A percentile compares a stretch with the other conserved stretches of the same genome.
Evolutionary conservation across 1,284 basidiomycete species (phyloP).

Genomic region (Malassezia slooffiae): DNA sequence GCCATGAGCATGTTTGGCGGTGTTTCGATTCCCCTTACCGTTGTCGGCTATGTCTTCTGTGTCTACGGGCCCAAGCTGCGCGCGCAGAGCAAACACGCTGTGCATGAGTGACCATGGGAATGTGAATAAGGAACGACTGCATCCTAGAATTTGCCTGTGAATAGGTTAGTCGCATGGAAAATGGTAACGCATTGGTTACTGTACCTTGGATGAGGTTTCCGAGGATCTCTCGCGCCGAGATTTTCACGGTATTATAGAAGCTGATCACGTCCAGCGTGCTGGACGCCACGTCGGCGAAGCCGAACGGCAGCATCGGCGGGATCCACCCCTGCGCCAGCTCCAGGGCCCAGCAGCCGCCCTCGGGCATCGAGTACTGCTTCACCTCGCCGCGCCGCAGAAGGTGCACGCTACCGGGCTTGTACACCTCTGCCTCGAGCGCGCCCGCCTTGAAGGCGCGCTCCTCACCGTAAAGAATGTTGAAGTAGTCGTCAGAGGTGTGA

Average conservation of each 20-base stretch:
- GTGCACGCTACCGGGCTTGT: conserved; percentile 63
- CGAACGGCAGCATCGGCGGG: conserved; percentile 61
- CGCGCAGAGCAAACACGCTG: conserved; percentile 8
- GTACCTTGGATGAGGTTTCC: conserved; percentile 27
- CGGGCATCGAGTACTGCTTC: conserved; percentile 96
- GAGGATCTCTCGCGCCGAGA: conserved; percentile 55
- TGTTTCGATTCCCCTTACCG: conserved; percentile 13
- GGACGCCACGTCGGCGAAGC: conserved; percentile 69
- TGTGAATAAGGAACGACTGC: no score
- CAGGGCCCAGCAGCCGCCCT: conserved; percentile 76
- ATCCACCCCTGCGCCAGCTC: conserved; percentile 72
- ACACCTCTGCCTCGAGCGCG: conserved; percentile 62
- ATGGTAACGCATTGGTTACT: neutral
- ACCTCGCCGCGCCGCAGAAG: conserved; percentile 67
- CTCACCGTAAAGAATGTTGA: conserved; percentile 83
- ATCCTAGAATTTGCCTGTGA: conserved; percentile 4
- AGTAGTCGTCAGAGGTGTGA: conserved; percentile 94
- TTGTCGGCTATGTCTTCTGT: conserved; percentile 8
- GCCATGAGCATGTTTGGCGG: conserved; percentile 18
- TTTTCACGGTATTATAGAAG: conserved; percentile 64
- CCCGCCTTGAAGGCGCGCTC: conserved; percentile 83
- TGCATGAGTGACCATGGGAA: conserved; percentile 9
- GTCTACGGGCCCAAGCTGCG: conserved; percentile 11
- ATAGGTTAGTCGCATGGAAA: conserved; percentile 1
- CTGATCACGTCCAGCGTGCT: conserved; percentile 82